Evolutionary conservation across 2,329 filamentous ascomycete species (phyloP).

Genomic region (Aaosphaeria pasadenensis): DNA sequence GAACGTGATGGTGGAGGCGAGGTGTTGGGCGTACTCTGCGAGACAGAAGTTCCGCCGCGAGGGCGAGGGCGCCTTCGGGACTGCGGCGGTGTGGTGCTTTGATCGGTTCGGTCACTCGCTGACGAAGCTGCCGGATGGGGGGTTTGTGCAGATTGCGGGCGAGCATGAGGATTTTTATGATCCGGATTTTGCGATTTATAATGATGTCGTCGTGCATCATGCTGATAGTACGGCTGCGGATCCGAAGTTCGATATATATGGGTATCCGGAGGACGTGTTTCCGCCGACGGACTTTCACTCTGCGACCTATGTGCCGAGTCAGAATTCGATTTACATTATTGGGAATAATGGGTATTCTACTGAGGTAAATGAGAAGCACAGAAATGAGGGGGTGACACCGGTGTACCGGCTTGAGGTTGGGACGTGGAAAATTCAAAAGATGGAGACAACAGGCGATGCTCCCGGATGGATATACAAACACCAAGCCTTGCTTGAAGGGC

Average conservation of each 20-base stretch:
- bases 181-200: constrained; percentile 8
- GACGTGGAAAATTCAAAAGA: constrained; percentile 3
- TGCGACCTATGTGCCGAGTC: constrained; percentile 3
- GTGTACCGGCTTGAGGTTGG: constrained; percentile 4
- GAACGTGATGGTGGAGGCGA: constrained; percentile 5
- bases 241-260: constrained; percentile 3
- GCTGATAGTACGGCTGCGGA: not conserved
- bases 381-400: not conserved
- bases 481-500: constrained; percentile 1
- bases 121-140: constrained; percentile 4
- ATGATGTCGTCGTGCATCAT: constrained; percentile 5
- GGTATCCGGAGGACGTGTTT: constrained; percentile 7
- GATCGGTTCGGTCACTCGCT: constrained; percentile 2
- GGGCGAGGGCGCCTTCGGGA: not conserved
- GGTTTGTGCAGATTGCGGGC: constrained; percentile 5
- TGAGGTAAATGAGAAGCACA: not conserved
- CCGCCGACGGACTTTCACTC: constrained; percentile 5
- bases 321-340: constrained; percentile 3
- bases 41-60: not conserved
- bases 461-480: constrained; percentile 5
- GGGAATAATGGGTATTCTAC: constrained; percentile 1
- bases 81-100: constrained; percentile 1
- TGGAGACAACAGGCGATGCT: constrained; percentile 4
- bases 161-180: constrained; percentile 8
- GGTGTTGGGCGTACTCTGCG: not conserved